Percentiles rank a stretch among this genome's conserved stretches.
phyloP scores from a whole-genome alignment of 192 early-diverging fungal genomes.

The Umbelopsis vinacea region DNA sequence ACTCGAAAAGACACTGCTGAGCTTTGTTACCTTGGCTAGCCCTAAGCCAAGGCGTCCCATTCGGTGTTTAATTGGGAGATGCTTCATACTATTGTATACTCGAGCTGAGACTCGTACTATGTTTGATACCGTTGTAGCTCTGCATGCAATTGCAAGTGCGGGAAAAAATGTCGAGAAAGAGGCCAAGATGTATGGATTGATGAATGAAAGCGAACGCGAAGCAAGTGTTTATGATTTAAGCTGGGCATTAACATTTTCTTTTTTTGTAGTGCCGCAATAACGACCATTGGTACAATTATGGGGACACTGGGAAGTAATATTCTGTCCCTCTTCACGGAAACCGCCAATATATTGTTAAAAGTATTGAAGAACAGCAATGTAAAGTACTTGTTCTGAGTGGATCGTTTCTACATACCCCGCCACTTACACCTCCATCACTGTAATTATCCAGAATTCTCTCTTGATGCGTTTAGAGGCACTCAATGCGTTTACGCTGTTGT shows the following conservation, averaged over 20 bases:
- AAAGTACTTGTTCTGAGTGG: slow-evolving; percentile 10
- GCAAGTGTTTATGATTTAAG: background rate
- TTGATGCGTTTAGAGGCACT: slow-evolving; percentile 72
- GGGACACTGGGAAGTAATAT: slow-evolving; percentile 76
- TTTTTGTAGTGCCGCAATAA: slow-evolving; percentile 70
- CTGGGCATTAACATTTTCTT: background rate
- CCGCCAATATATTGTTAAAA: slow-evolving; percentile 63
- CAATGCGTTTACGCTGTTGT: slow-evolving; percentile 60
- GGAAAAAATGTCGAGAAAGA: slow-evolving; percentile 66
- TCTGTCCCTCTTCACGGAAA: slow-evolving; percentile 72
- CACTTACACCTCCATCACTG: slow-evolving; percentile 25
- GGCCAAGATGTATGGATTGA: slow-evolving; percentile 58
- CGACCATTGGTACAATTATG: slow-evolving; percentile 77
- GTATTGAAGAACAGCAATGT: slow-evolving; percentile 70
- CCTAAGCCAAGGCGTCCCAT: slow-evolving; percentile 71
- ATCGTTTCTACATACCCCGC: no score
- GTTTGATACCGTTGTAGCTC: slow-evolving; percentile 75
- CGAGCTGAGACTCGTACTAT: slow-evolving; percentile 77
- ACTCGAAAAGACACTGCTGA: slow-evolving; percentile 78
- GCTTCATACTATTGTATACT: slow-evolving; percentile 70
- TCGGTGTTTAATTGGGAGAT: slow-evolving; percentile 70
- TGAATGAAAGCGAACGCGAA: background rate
- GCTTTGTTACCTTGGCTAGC: slow-evolving; percentile 61
- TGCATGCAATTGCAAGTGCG: slow-evolving; percentile 59
- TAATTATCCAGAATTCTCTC: slow-evolving; percentile 50